Evolutionary conservation across 2,329 filamentous ascomycete genomes (phyloP).

Genomic region (Claviceps sp.): DNA sequence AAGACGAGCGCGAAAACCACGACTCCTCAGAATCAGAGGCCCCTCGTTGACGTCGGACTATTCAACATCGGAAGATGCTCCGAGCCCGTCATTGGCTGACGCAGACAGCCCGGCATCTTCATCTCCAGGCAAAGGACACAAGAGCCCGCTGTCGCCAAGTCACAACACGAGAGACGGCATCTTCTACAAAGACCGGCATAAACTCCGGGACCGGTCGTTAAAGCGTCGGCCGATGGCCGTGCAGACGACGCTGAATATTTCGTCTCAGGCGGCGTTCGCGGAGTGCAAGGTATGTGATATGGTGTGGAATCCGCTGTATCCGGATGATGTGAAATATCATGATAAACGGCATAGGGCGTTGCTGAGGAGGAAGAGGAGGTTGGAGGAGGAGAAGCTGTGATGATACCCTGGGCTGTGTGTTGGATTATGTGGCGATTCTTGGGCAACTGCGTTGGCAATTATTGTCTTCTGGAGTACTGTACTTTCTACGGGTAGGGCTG

Average conservation of each 20-base stretch:
- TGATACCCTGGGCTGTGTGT: not conserved
- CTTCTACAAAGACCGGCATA: not conserved
- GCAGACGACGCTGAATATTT: slow-evolving; percentile 32
- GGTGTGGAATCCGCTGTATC: slow-evolving; percentile 30
- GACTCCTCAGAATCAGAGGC: slow-evolving; percentile 18
- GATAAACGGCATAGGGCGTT: slow-evolving; percentile 24
- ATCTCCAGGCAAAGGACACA: not conserved
- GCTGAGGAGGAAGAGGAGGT: slow-evolving; percentile 15
- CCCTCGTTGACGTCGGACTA: slow-evolving; percentile 7
- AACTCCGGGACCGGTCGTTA: not conserved
- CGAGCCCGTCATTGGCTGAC: not conserved
- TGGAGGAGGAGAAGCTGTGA: slow-evolving; percentile 9
- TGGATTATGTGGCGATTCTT: too few relatives aligned
- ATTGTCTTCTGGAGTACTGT: too few relatives aligned
- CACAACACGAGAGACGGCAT: not conserved
- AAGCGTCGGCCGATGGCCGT: slow-evolving; percentile 11
- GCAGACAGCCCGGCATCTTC: not conserved
- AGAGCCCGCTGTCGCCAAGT: not conserved
- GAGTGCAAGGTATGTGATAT: slow-evolving; percentile 30
- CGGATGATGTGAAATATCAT: slow-evolving; percentile 30
- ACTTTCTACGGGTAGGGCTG: too few relatives aligned
- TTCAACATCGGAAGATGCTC: slow-evolving; percentile 2
- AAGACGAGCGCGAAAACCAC: slow-evolving; percentile 11
- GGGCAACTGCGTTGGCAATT: too few relatives aligned
- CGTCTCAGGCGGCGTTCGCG: slow-evolving; percentile 26